Percentiles rank a stretch among this genome's conserved stretches.
Conservation (phyloP, 225 moss, liverwort and hornwort genomes). For the Bryoerythrophyllum caledonicum region DNA sequence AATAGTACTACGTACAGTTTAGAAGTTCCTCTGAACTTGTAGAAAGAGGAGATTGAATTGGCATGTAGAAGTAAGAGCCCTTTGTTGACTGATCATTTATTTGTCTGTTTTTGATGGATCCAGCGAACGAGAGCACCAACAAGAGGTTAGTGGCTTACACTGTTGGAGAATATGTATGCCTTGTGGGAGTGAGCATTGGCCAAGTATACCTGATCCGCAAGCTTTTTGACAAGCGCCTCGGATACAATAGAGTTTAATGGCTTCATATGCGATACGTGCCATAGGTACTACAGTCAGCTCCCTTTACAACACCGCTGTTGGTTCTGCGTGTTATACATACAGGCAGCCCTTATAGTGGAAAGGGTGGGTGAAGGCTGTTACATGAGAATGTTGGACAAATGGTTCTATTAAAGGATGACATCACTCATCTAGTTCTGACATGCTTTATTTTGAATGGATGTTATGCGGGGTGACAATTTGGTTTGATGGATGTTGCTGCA, state of each 20-base stretch:
- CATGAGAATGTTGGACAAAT: too few species aligned
- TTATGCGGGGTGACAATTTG: too few species aligned
- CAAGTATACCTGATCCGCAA: constrained; percentile 83
- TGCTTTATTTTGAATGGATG: too few species aligned
- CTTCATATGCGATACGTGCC: background rate
- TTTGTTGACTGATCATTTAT: constrained; percentile 8
- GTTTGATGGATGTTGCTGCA: too few species aligned
- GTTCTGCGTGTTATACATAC: too few species aligned
- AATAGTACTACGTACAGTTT: background rate
- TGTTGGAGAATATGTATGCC: constrained; percentile 61
- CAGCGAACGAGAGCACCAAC: constrained; percentile 88
- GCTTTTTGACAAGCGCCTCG: constrained; percentile 87
- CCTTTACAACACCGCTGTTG: too few species aligned
- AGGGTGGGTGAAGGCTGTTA: too few species aligned
- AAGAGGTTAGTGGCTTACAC: constrained; percentile 73
- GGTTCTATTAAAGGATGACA: too few species aligned
- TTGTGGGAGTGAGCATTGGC: constrained; percentile 67
- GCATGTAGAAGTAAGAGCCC: background rate
- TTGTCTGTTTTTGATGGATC: constrained; percentile 31
- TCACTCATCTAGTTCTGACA: too few species aligned
- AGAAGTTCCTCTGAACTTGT: background rate
- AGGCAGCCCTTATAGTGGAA: too few species aligned
- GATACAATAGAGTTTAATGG: constrained; percentile 77
- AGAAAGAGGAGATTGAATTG: background rate
- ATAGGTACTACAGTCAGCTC: too few species aligned